Evolutionary conservation across 306 rosid genomes (phyloP).

Genomic region (Rosa rugosa): DNA sequence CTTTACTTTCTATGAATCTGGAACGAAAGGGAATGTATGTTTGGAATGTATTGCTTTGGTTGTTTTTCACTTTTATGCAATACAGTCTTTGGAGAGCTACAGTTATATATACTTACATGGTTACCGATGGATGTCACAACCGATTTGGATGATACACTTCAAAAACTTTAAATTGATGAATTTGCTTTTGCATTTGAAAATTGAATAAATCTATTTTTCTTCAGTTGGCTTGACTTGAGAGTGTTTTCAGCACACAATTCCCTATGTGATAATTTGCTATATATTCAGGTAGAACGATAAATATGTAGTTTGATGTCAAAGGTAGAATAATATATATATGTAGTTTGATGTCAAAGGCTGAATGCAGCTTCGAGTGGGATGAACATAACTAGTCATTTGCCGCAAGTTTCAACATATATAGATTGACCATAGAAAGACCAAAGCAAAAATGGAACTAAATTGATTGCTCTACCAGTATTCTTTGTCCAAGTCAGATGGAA

Average conservation of each 20-base stretch:
- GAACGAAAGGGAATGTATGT: slow-evolving; percentile 19
- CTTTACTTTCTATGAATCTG: slow-evolving; percentile 24
- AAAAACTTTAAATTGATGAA: not conserved
- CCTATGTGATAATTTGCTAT: not conserved
- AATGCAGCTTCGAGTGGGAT: not conserved
- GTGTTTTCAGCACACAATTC: not conserved
- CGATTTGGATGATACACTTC: not conserved
- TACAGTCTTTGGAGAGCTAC: not conserved
- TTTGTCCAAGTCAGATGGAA: not conserved
- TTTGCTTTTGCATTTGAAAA: not conserved
- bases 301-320: not conserved
- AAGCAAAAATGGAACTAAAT: not conserved
- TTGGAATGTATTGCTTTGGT: slow-evolving; percentile 2
- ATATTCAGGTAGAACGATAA: not conserved
- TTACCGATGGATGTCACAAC: not conserved
- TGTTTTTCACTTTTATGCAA: slow-evolving; percentile 1
- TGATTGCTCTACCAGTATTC: not conserved
- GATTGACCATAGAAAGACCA: not conserved
- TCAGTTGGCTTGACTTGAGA: not conserved
- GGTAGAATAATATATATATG: not conserved
- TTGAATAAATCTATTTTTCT: not conserved
- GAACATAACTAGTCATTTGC: not conserved
- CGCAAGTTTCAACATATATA: not conserved
- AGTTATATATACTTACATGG: not conserved
- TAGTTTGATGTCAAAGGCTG: not conserved